A percentile compares a stretch with the other conserved stretches of the same genome.
phyloP scores from a whole-genome alignment of 768 basidiomycete genomes.

The Leucogyrophana mollusca region DNA sequence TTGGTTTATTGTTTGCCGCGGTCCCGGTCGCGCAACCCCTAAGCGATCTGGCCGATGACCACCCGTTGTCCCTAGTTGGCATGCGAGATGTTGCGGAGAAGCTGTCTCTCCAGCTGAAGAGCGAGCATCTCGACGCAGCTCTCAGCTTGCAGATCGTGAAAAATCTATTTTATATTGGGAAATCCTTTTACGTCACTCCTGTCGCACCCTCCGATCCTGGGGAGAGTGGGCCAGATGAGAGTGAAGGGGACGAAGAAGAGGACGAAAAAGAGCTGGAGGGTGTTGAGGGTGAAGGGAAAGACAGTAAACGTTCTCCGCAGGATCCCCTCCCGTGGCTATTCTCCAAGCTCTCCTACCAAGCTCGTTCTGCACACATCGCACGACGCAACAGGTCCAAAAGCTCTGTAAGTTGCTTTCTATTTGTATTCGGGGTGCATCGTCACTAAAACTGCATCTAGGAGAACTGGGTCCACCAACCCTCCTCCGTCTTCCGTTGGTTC shows the following conservation, averaged over 20 bases:
- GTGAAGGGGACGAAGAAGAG: conserved; percentile 27
- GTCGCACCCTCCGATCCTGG: conserved; percentile 26
- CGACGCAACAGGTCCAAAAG: conserved; percentile 53
- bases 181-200: conserved; percentile 71
- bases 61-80: conserved; percentile 50
- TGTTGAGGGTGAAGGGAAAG: conserved; percentile 24
- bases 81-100: conserved; percentile 76
- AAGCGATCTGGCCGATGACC: conserved; percentile 21
- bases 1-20: conserved; percentile 68
- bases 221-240: conserved; percentile 16
- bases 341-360: conserved; percentile 89
- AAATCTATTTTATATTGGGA: conserved; percentile 90
- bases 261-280: conserved; percentile 29
- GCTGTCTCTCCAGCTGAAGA: conserved; percentile 75
- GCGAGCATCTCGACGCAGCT: conserved; percentile 69
- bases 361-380: conserved; percentile 70
- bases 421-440: conserved; percentile 2
- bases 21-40: conserved; percentile 41
- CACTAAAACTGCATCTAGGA: conserved; percentile 25
- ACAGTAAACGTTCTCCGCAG: conserved; percentile 11
- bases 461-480: conserved; percentile 86
- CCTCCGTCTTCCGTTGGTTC: conserved; percentile 86
- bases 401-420: conserved; percentile 35
- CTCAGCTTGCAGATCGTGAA: conserved; percentile 87
- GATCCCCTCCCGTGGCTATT: conserved; percentile 89